Evolutionary conservation across 176 grass and related monocot genomes (phyloP), one percentile per base, ranked within the genome.

Genomic region (Oryza coarctata): DNA sequence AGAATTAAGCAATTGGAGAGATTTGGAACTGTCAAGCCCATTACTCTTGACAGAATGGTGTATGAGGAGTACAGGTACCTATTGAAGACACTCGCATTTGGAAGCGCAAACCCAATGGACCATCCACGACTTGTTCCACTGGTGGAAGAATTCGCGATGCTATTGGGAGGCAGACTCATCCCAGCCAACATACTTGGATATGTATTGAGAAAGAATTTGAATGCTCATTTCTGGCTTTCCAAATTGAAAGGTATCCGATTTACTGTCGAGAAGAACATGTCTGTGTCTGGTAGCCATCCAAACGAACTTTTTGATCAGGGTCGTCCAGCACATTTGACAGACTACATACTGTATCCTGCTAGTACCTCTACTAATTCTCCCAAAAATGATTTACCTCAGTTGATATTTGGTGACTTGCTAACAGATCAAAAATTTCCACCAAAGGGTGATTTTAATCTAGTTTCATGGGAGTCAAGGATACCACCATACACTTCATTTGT

Each of bases 21-120:
- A 28, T 61, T 71, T 60, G 79, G 79, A 81, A 81, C 79, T 2
- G 6, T 61, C 9, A 58, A 62, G 25, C 68, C 49, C 55, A 40
- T 62, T 28, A 22, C 12, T 14, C 49, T 82, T 10, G 14, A 41
- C 7, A 28, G 2, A 1, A 5, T 82, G 33, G 3, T 18, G 20
- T 23, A 32, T 3, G 77, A 80, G 29, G 77, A 80, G 77, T 68
- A 68, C 43, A 50, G 9, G 2, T 81, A 81, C 33, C 33, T 81
- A 13, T 39, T 81, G 49, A 81, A 81, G 23, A 40, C n/a, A 1
- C 65, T 81, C 1, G 15, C 79, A 18, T 71, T 81, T 20, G 67
- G 67, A 71, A 81, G 79, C 5, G 14, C 45, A 27, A 31, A 81
- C 47, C 33, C 66, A 0, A n/a, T 12, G 0, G 47, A 81, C 1